These are phyloP conservation scores for Eimeria brunetti DNA, from an alignment of 169 alveolate species.

Conservation along the genomic window DNA sequence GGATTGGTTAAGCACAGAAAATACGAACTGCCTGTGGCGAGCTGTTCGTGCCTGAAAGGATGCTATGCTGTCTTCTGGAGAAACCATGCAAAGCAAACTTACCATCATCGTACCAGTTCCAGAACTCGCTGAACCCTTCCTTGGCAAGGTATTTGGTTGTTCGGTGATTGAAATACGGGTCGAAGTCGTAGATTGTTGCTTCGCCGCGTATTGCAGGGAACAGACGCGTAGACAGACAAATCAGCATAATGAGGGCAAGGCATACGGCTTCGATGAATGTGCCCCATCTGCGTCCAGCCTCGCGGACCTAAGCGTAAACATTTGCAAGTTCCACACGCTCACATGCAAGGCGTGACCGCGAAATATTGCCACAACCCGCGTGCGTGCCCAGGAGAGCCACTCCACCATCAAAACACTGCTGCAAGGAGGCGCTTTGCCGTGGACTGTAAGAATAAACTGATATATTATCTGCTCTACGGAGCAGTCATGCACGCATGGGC, in stretches of 20 bases:
- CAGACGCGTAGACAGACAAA: constrained; percentile 92
- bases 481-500: neutral
- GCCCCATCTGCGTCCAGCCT: constrained; percentile 70
- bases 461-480: neutral
- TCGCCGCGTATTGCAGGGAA: constrained; percentile 98
- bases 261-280: constrained; percentile 52
- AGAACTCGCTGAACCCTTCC: constrained; percentile 96
- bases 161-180: constrained; percentile 99
- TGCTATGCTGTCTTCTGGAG: neutral
- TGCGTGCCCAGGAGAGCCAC: neutral
- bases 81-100: neutral
- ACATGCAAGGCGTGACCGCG: neutral
- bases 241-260: constrained; percentile 35
- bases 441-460: neutral
- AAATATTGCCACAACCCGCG: neutral
- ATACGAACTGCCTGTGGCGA: neutral
- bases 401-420: neutral
- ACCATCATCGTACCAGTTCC: constrained; percentile 98
- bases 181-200: constrained; percentile 98
- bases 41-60: neutral
- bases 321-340: neutral
- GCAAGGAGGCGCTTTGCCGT: neutral
- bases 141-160: constrained; percentile 95
- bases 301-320: constrained; percentile 8
- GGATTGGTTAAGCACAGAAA: neutral